Percentiles rank a stretch among this genome's conserved stretches.
phyloP scores from a whole-genome alignment of 2,329 filamentous ascomycete species.

The Aureobasidium lini region DNA sequence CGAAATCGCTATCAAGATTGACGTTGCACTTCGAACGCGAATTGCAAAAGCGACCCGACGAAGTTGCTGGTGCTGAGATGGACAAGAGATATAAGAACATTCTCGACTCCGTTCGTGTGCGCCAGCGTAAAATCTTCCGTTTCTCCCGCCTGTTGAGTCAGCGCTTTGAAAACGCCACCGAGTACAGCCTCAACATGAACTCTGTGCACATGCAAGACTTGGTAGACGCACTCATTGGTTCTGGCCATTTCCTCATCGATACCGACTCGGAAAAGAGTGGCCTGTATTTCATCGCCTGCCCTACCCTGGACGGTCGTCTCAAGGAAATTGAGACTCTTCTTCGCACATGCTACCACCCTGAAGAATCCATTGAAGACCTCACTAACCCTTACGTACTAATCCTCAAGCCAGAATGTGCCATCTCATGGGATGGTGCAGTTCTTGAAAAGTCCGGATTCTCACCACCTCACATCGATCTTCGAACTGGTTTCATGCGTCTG shows the following conservation, averaged over 20 bases:
- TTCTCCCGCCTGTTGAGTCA: slow-evolving; percentile 87
- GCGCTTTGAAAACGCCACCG: slow-evolving; percentile 92
- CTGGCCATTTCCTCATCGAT: slow-evolving; percentile 82
- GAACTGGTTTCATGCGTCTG: slow-evolving; percentile 76
- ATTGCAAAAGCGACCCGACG: slow-evolving; percentile 73
- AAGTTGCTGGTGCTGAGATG: slow-evolving; percentile 73
- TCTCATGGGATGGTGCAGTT: slow-evolving; percentile 70
- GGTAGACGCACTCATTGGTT: slow-evolving; percentile 70
- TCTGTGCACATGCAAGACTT: slow-evolving; percentile 65
- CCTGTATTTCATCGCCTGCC: slow-evolving; percentile 78
- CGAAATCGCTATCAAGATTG: slow-evolving; percentile 81
- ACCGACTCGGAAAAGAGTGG: slow-evolving; percentile 57
- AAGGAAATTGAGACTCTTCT: slow-evolving; percentile 82
- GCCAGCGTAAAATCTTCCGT: slow-evolving; percentile 91
- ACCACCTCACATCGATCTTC: slow-evolving; percentile 75
- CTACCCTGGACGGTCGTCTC: slow-evolving; percentile 63
- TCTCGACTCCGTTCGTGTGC: slow-evolving; percentile 88
- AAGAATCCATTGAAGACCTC: slow-evolving; percentile 62
- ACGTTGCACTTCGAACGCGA: slow-evolving; percentile 90
- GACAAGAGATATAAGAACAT: slow-evolving; percentile 95
- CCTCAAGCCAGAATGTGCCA: slow-evolving; percentile 68
- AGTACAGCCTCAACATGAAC: slow-evolving; percentile 77
- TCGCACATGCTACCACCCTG: slow-evolving; percentile 66
- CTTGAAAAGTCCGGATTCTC: slow-evolving; percentile 64
- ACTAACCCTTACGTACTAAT: slow-evolving; percentile 80